Evolutionary conservation across 2,329 filamentous ascomycete species (phyloP).

Genomic region (Hymenoscyphus scutula): DNA sequence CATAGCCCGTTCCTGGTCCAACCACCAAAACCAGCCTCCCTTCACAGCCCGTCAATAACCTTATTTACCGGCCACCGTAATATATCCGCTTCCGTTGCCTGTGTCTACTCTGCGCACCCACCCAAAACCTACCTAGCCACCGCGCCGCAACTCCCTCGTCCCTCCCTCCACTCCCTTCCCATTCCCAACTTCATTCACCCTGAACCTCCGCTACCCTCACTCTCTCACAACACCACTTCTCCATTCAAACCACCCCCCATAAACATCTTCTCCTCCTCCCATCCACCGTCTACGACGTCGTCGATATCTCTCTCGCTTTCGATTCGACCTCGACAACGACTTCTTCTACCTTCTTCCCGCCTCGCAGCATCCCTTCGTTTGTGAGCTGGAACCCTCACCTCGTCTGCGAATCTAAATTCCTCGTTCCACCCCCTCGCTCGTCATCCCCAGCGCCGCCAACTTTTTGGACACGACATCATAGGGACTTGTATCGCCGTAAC

Average conservation of each 20-base stretch:
- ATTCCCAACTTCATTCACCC: background rate
- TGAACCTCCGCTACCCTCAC: background rate
- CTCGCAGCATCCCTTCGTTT: constrained; percentile 28
- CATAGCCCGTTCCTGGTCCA: background rate
- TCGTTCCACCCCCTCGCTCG: constrained; percentile 18
- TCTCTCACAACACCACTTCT: background rate
- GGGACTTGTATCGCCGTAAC: constrained; percentile 7
- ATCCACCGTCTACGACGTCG: background rate
- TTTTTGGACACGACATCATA: constrained; percentile 13
- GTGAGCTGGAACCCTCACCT: constrained; percentile 32
- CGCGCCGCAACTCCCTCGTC: background rate
- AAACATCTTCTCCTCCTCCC: background rate
- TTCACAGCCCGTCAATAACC: background rate
- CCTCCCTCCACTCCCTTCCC: background rate
- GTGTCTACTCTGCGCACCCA: constrained; percentile 6
- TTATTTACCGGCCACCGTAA: background rate
- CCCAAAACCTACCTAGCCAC: background rate
- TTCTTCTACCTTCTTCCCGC: background rate
- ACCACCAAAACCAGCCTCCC: background rate
- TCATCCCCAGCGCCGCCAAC: constrained; percentile 4
- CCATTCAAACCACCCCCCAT: background rate
- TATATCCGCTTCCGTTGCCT: background rate
- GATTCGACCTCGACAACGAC: constrained; percentile 12
- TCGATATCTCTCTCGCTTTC: constrained; percentile 3
- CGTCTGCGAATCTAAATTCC: constrained; percentile 18